These are phyloP conservation scores for Paramecium tetraurelia DNA, from an alignment of 73 alveolate genomes.

Conservation along the genomic window DNA sequence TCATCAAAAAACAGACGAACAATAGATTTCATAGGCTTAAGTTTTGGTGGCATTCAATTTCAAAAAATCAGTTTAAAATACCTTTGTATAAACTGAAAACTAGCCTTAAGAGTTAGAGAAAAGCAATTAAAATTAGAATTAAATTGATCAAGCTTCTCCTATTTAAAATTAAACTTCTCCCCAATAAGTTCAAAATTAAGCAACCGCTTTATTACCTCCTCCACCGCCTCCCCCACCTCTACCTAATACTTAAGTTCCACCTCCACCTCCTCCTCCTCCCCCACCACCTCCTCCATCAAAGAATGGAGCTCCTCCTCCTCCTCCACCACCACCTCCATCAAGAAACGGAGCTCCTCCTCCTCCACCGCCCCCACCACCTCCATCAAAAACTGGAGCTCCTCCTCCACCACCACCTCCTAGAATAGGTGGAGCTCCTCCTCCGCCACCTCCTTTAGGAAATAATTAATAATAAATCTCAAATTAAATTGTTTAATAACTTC, in stretches of 20 bases:
- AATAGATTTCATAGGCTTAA: not conserved
- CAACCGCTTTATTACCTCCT: not conserved
- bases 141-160: not conserved
- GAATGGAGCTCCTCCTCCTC: constrained; percentile 39
- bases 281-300: not conserved
- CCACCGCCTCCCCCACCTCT: not conserved
- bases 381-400: not conserved
- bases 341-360: not conserved
- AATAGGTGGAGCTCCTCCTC: not conserved
- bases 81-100: not conserved
- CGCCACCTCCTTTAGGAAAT: not conserved
- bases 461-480: not conserved
- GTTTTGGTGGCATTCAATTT: not conserved
- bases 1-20: not conserved
- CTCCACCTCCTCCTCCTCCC: constrained; percentile 38
- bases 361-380: constrained; percentile 9
- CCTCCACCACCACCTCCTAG: constrained; percentile 3
- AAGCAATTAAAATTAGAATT: not conserved
- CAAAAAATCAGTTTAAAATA: not conserved
- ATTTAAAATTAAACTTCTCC: not conserved
- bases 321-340: not conserved
- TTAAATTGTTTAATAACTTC: not conserved
- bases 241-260: not conserved
- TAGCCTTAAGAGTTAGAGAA: not conserved
- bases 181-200: not conserved